Percentiles rank a stretch among this genome's conserved stretches.
phyloP scores from a whole-genome alignment of 176 grass and related monocot genomes.

The Lolium perenne region DNA sequence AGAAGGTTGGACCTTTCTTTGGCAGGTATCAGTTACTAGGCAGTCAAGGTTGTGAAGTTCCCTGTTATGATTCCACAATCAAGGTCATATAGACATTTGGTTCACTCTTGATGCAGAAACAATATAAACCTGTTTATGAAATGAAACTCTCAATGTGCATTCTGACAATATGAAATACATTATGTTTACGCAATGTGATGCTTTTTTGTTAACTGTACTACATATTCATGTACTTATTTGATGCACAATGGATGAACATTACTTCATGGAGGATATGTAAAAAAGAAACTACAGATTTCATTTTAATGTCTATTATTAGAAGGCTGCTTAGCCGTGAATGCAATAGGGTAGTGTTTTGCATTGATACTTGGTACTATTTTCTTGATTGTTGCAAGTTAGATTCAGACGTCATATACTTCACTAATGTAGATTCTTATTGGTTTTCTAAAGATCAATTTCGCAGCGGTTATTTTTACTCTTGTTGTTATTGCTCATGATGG shows the following conservation, averaged over 20 bases:
- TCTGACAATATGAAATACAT: background rate
- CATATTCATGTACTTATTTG: background rate
- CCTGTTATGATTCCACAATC: background rate
- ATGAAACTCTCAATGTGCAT: background rate
- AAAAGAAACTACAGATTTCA: background rate
- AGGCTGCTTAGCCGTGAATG: background rate
- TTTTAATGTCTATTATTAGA: slow-evolving; percentile 7
- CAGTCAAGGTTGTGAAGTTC: slow-evolving; percentile 15
- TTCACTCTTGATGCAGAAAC: background rate
- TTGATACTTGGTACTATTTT: background rate
- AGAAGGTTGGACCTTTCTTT: background rate
- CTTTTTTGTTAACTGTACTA: background rate
- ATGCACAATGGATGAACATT: background rate
- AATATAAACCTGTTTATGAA: background rate
- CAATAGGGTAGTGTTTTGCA: background rate
- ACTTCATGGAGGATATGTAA: background rate
- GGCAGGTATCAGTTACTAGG: background rate
- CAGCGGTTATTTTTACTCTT: background rate
- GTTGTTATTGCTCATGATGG: background rate
- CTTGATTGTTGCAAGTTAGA: slow-evolving; percentile 15
- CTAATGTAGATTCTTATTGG: background rate
- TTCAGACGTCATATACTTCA: background rate
- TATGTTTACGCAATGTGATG: background rate
- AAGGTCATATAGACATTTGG: background rate
- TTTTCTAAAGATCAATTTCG: background rate